Base-by-base conservation (phyloP, 108 stramenopile species). In the Seminavis robusta region DNA sequence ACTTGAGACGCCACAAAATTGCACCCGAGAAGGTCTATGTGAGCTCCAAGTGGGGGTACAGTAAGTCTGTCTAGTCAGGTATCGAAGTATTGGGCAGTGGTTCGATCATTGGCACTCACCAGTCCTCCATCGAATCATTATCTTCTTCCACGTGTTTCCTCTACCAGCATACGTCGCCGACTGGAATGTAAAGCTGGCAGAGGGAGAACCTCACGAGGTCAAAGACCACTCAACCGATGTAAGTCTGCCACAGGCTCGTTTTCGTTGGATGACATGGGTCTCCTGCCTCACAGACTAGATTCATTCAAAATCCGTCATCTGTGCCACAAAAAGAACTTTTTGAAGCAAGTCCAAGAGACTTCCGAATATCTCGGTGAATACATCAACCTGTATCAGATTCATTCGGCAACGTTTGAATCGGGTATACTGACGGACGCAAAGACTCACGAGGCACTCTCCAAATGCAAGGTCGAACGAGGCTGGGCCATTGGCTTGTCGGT, bases 331-430 rank as follows among this genome's bases (percentile, higher is more conserved):
- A 4, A 67, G 29, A 81, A 88, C 52, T 84, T 86, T 57, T 41
- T 79, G 39, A 71, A 71, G 36, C 84, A 86, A 52, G 28, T 82
- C 20, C 52, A 73, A 52, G 84, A 86, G 55, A 84, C 83, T 0
- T 46, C 53, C 10, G 50, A 59, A 7, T 32, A 53, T n/a, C 23
- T 86, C 9, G 88, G 88, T 7, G 65, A 79, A 10, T 82, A 90
- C 44, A 39, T 90, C 2, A 53, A 81, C 54, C 52, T 89, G 11
- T 85, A 85, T 59, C 88, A 89, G 57, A 71, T 89, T 31, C 85
- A 91, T 54, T 87, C 85, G 13, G 89, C 85, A 25, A 91, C 89
- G 3, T 83, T 91, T 47, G 85, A 86, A 32, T 81, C 79, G 0
- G 89, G 89, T 15, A 66, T 91, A 17, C 46, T 91, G 16, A 59